Conservation (phyloP, 2,329 filamentous ascomycete species). For the Ceratocystis cubensis region DNA sequence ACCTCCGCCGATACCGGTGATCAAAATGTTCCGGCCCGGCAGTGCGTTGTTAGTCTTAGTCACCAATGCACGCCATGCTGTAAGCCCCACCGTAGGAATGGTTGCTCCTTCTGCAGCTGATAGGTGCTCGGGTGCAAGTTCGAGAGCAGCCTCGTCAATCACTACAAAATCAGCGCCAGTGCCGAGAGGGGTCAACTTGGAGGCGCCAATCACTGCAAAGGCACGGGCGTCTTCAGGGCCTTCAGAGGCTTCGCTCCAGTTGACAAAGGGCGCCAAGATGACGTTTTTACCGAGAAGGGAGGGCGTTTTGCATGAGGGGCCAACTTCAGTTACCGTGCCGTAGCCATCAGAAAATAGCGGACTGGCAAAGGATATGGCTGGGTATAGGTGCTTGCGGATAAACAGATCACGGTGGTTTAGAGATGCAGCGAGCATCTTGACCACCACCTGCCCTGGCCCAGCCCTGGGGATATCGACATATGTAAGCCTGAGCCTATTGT, state of each 20-base stretch:
- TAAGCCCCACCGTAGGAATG: constrained; percentile 72
- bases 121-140: constrained; percentile 62
- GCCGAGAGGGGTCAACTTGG: constrained; percentile 48
- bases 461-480: constrained; percentile 51
- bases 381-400: constrained; percentile 84
- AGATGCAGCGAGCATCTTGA: constrained; percentile 65
- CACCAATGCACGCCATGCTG: constrained; percentile 75
- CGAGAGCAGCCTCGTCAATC: constrained; percentile 59
- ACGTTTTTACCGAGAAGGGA: constrained; percentile 53
- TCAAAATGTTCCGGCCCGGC: constrained; percentile 59
- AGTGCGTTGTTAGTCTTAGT: constrained; percentile 58
- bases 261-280: constrained; percentile 62
- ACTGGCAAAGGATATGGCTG: constrained; percentile 63
- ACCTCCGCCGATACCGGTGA: constrained; percentile 88
- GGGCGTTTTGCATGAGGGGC: constrained; percentile 33
- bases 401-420: constrained; percentile 95
- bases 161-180: constrained; percentile 62
- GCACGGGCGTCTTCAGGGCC: constrained; percentile 55
- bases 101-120: constrained; percentile 64
- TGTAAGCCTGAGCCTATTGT: constrained; percentile 43
- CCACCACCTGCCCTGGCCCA: constrained; percentile 54
- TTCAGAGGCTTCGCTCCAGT: constrained; percentile 59
- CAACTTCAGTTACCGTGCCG: constrained; percentile 56
- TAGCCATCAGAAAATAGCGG: constrained; percentile 75
- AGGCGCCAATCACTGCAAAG: constrained; percentile 58